Base-by-base conservation (phyloP, 176 grass and related monocot species). In the Zoysia japonica region DNA sequence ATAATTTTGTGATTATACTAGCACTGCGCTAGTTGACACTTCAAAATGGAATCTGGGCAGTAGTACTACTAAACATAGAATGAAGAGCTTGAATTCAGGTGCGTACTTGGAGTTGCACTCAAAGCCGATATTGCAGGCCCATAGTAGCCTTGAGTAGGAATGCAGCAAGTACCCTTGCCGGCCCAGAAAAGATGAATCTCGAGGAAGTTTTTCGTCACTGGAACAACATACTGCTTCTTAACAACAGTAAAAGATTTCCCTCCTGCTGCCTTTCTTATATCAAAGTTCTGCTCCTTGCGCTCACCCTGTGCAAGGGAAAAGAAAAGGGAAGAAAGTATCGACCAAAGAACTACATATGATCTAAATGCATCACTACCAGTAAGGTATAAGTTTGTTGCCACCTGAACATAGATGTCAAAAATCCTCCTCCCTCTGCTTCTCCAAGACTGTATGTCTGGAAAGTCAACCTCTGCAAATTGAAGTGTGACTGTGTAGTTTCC, bases 121-220 rank as follows among this genome's bases (percentile, higher is more conserved):
- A 97, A 89, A 77, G 91, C 89, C 11, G 91, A 94, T 61, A 97
- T 80, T 7, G 83, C 84, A 68, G 87, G 85, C 0, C 89, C 94
- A 13, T 97, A 93, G 80, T 86, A 89, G 69, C 91, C 91, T 83
- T 91, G 83, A 41, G 4, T 49, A 68, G 89, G 91, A 79, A 88
- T 71, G 77, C 94, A 97, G 54, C 89, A 97, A 84, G 94, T 97
- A 19, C 93, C 93, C 81, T 93, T 97, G n/a, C 93, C 93, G 78
- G 93, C 88, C 93, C 90, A 97, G 72, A 97, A 97, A 68, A 97
- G 90, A 90, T 97, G 94, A 81, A 97, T 89, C 78, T 97, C 94
- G 11, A 97, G 86, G 53, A 97, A 91, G 35, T 97, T 97, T 65
- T 89, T 91, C 37, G 76, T 91, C 10, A 97, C 89, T 47, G 87